Conservation (phyloP, 371 early-diverging fungal species). For the Rhizopus delemar region DNA sequence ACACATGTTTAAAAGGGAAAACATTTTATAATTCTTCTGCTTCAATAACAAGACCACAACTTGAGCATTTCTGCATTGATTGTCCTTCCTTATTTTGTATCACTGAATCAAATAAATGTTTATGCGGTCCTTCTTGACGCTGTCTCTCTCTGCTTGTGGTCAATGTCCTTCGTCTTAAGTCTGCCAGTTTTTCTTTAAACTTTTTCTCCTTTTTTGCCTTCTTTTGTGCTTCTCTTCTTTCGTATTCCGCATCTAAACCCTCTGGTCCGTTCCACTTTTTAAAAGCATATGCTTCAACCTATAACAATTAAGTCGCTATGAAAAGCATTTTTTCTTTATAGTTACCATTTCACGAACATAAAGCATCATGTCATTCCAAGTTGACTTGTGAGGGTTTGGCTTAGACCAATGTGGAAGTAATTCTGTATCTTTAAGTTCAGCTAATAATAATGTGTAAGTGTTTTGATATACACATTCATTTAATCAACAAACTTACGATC, state of each 20-base stretch:
- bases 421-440: constrained; percentile 81
- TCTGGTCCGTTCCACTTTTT: constrained; percentile 92
- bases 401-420: constrained; percentile 83
- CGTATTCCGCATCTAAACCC: constrained; percentile 87
- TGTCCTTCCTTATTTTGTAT: constrained; percentile 48
- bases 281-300: constrained; percentile 90
- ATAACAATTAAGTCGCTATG: not conserved
- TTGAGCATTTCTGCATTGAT: constrained; percentile 61
- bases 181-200: constrained; percentile 77
- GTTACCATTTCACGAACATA: constrained; percentile 81
- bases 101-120: constrained; percentile 68
- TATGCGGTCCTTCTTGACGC: constrained; percentile 66
- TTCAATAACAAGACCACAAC: constrained; percentile 73
- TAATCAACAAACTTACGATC: constrained; percentile 58
- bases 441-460: constrained; percentile 26
- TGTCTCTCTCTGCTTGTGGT: constrained; percentile 77
- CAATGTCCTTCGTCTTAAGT: constrained; percentile 81
- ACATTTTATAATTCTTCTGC: constrained; percentile 68
- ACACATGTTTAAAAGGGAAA: not conserved
- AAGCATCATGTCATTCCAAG: constrained; percentile 95
- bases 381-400: constrained; percentile 93
- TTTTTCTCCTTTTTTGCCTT: constrained; percentile 80
- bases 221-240: constrained; percentile 79
- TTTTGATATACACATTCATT: not conserved
- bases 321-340: not conserved